Evolutionary conservation across 371 early-diverging fungal species (phyloP).

Genomic region (Lichtheimia corymbifera): DNA sequence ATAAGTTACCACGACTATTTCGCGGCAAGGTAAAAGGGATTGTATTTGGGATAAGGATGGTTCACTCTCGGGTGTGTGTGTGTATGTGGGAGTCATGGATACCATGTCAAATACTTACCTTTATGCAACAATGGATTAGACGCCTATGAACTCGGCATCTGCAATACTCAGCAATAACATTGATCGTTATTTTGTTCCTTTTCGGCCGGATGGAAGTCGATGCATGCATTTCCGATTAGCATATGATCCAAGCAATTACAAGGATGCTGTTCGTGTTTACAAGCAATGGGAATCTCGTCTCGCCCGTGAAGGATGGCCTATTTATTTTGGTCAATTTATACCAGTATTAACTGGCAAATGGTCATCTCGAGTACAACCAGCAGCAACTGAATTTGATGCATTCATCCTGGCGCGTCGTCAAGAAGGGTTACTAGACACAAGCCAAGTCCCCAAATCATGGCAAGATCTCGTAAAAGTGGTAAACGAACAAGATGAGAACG

Average conservation of each 20-base stretch:
- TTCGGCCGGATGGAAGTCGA: constrained; percentile 64
- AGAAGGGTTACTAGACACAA: constrained; percentile 44
- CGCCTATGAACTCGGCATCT: constrained; percentile 81
- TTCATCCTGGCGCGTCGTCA: constrained; percentile 77
- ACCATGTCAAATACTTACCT: too few species aligned
- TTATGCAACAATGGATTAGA: constrained; percentile 34
- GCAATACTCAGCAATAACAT: constrained; percentile 77
- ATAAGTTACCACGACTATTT: constrained; percentile 71
- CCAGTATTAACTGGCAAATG: background rate
- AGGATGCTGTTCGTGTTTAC: constrained; percentile 68
- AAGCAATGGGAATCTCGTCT: constrained; percentile 73
- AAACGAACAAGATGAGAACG: constrained; percentile 37
- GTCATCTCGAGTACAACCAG: background rate
- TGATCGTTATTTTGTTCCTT: constrained; percentile 75
- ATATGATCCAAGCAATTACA: constrained; percentile 73
- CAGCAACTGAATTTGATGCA: constrained; percentile 43
- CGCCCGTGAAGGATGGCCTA: constrained; percentile 73
- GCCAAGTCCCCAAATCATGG: constrained; percentile 57
- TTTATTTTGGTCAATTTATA: constrained; percentile 66
- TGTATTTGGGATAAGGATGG: too few species aligned
- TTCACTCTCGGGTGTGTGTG: too few species aligned
- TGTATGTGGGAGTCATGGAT: too few species aligned
- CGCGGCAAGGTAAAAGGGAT: constrained; percentile 68
- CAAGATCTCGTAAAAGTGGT: constrained; percentile 46
- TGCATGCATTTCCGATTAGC: constrained; percentile 73